A percentile compares a stretch with the other conserved stretches of the same genome.
Evolutionary conservation across 169 alveolate species (phyloP).

Genomic region (Plasmodium ovale): DNA sequence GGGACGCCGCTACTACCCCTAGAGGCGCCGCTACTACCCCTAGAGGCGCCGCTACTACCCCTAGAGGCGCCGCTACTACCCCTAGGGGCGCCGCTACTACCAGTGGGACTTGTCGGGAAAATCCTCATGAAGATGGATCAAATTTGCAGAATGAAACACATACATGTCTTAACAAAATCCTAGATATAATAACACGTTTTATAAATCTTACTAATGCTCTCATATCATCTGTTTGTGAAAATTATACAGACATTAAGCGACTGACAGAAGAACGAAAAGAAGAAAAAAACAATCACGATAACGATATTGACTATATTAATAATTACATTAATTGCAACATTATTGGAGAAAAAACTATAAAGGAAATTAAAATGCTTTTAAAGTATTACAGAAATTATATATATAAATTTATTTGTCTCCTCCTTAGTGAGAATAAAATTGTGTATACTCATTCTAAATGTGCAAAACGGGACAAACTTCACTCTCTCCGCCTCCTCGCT

Average conservation of each 20-base stretch:
- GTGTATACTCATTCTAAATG: slow-evolving; percentile 3
- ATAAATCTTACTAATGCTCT: slow-evolving; percentile 55
- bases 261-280: slow-evolving; percentile 40
- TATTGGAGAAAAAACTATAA: slow-evolving; percentile 67
- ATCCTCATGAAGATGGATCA: too few species aligned
- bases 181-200: slow-evolving; percentile 60
- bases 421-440: slow-evolving; percentile 40
- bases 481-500: slow-evolving; percentile 66
- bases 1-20: background rate
- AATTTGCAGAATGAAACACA: slow-evolving; percentile 34
- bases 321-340: slow-evolving; percentile 43
- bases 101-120: too few species aligned
- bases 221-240: slow-evolving; percentile 64
- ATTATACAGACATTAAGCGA: slow-evolving; percentile 38
- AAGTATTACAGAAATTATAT: slow-evolving; percentile 66
- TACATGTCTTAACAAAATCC: slow-evolving; percentile 30
- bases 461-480: slow-evolving; percentile 45
- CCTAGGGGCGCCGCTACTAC: too few species aligned
- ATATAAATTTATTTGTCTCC: slow-evolving; percentile 57
- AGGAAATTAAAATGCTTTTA: slow-evolving; percentile 52
- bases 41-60: background rate
- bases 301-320: slow-evolving; percentile 56
- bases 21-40: background rate
- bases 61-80: background rate
- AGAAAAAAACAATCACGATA: slow-evolving; percentile 7